Base-by-base conservation (phyloP, 2,329 filamentous ascomycete species). In the Gliomastix tumulicola region DNA sequence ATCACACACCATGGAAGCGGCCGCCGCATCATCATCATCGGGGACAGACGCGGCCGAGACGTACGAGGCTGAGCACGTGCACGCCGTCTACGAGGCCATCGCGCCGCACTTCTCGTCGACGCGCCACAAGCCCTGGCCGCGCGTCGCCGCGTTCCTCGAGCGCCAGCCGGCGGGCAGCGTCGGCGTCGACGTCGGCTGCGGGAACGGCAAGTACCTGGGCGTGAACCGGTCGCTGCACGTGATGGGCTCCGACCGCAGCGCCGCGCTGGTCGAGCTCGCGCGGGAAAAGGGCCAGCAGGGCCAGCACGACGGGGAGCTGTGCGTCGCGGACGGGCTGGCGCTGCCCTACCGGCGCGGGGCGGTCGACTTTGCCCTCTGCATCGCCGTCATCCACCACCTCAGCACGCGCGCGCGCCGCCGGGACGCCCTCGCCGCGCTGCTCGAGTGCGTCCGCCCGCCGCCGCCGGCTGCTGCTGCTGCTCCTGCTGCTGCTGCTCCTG, bases 311-410 rank as follows among this genome's bases (percentile, higher is more conserved):
- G 44, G 43, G 23, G 74, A 82, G 42, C 77, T 82, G 15, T 59
- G 88, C 21, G 79, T 95, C 28, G 89, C 89, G 23, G 90, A 97
- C 57, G 83, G 80, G 34, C 71, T 97, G 8, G 70, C 71, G n/a
- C 72, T 96, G 16, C 92, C 92, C 5, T 90, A 95, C 57, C 84
- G 77, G 30, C 40, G 49, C 7, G 50, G 48, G 41, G 56, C 46
- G 44, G 66, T 50, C 55, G 90, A 97, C 60, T 97, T 97, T 57
- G 88, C 79, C 39, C 92, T 97, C 46, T 92, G 84, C 51, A 89
- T 98, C 51, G 92, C 92, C 33, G 92, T 97, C 10, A 70, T 97
- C 21, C 92, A 97, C 63, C 92, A 98, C 64, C 69, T 97, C 36
- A 94, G 88, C 12, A 95, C 89, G 6, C 68, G 70, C 10, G 71